Conservation (phyloP, 2,329 filamentous ascomycete genomes). For the Mycosphaerella sp. region DNA sequence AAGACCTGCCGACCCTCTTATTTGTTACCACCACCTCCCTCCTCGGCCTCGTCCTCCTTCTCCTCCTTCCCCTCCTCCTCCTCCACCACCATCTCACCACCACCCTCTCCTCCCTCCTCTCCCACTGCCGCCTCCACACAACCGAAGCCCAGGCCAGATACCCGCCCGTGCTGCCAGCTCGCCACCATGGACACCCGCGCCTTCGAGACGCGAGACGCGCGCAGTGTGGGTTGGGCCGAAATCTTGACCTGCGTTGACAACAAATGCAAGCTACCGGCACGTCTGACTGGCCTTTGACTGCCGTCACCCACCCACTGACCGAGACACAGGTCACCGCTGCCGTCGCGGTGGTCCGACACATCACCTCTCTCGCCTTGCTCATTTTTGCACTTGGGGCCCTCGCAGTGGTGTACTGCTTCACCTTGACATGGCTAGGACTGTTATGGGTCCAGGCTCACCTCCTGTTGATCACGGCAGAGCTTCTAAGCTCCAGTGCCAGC, state of each 20-base stretch:
- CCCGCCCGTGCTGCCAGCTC: neutral
- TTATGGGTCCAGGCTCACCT: conserved; percentile 14
- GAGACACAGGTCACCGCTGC: conserved; percentile 13
- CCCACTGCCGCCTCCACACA: neutral
- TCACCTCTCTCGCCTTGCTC: conserved; percentile 10
- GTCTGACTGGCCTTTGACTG: conserved; percentile 1
- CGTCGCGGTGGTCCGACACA: conserved; percentile 10
- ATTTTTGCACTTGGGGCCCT: conserved; percentile 11
- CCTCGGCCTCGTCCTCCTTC: too few relatives aligned
- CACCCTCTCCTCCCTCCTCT: too few relatives aligned
- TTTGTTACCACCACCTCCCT: too few relatives aligned
- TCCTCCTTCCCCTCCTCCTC: too few relatives aligned
- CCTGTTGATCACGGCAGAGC: conserved; percentile 5
- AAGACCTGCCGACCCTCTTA: too few relatives aligned
- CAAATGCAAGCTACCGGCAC: neutral
- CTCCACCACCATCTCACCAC: too few relatives aligned
- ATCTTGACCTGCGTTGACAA: neutral
- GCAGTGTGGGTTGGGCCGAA: neutral
- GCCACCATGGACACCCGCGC: neutral
- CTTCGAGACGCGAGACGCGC: neutral
- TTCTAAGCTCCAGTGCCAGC: neutral
- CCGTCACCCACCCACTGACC: neutral
- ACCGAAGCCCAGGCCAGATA: neutral
- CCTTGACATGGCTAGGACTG: conserved; percentile 14
- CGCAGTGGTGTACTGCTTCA: conserved; percentile 13